Percentiles rank a stretch among this genome's conserved stretches.
phyloP scores from a whole-genome alignment of 164 flowering plant genomes.

The Protea cynaroides region DNA sequence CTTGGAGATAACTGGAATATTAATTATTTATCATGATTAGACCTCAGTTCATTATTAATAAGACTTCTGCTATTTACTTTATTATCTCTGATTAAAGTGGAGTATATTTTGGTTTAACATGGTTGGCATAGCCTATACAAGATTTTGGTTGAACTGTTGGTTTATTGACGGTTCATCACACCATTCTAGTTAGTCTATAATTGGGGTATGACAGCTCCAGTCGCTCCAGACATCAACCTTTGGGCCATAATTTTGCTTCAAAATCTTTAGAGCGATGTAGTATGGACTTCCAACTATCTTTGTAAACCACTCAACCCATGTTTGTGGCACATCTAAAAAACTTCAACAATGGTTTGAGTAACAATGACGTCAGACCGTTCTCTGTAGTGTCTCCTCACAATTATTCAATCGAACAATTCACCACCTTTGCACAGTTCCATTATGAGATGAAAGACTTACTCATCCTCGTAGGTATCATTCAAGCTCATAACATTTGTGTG shows the following conservation, averaged over 20 bases:
- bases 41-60: no score
- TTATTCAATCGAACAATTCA: constrained; percentile 85
- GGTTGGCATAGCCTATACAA: no score
- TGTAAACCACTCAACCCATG: constrained; percentile 78
- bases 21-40: no score
- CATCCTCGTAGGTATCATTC: constrained; percentile 85
- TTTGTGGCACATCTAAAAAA: constrained; percentile 87
- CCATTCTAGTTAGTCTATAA: no score
- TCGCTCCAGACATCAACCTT: constrained; percentile 95
- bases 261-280: constrained; percentile 96
- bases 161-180: no score
- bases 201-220: no score
- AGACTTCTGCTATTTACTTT: no score
- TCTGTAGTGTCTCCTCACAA: constrained; percentile 79
- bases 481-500: constrained; percentile 71
- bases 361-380: constrained; percentile 89
- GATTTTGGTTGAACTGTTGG: no score
- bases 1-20: no score
- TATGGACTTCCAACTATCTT: constrained; percentile 97
- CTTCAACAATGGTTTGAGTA: constrained; percentile 73
- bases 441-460: constrained; percentile 69
- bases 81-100: no score
- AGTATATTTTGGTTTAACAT: no score
- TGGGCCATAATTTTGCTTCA: constrained; percentile 76
- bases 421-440: no score